Evolutionary conservation across 208 protist species (phyloP).

Genomic region (Kentomonas sorsogonicus): DNA sequence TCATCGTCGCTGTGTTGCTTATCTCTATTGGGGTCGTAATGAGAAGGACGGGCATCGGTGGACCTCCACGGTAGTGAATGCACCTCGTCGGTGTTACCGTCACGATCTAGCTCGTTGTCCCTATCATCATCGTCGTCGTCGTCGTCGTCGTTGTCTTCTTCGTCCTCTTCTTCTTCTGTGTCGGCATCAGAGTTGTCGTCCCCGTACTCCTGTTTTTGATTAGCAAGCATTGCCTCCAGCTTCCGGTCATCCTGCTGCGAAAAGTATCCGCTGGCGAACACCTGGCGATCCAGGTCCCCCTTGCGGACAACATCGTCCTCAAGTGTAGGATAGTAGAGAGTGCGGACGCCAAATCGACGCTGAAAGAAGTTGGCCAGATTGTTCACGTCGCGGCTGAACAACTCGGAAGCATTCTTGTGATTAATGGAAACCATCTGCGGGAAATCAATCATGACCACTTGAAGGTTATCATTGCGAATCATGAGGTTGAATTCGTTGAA

Average conservation of each 20-base stretch:
- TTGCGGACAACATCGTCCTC: constrained; percentile 75
- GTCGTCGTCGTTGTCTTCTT: constrained; percentile 23
- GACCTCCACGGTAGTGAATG: too few species aligned
- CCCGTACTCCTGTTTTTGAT: background rate
- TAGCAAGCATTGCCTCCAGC: background rate
- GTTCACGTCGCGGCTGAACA: constrained; percentile 97
- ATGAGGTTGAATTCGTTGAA: constrained; percentile 99
- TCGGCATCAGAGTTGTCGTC: background rate
- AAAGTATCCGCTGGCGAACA: constrained; percentile 81
- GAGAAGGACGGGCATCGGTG: too few species aligned
- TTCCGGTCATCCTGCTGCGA: constrained; percentile 27
- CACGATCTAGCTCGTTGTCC: constrained; percentile 11
- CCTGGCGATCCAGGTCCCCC: constrained; percentile 62
- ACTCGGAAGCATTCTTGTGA: constrained; percentile 92
- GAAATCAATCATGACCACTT: constrained; percentile 98
- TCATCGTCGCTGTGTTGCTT: too few species aligned
- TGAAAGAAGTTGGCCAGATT: constrained; percentile 95
- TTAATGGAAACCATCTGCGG: constrained; percentile 98
- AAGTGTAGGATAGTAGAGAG: constrained; percentile 58
- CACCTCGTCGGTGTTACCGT: too few species aligned
- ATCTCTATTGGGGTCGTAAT: too few species aligned
- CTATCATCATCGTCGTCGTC: constrained; percentile 21
- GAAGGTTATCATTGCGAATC: constrained; percentile 80
- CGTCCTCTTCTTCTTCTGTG: constrained; percentile 10
- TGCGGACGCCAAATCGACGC: constrained; percentile 83